Evolutionary conservation across 1,284 basidiomycete genomes (phyloP), one percentile per base, ranked within the genome.

Genomic region (Ceratorhiza oryzae-sativae): DNA sequence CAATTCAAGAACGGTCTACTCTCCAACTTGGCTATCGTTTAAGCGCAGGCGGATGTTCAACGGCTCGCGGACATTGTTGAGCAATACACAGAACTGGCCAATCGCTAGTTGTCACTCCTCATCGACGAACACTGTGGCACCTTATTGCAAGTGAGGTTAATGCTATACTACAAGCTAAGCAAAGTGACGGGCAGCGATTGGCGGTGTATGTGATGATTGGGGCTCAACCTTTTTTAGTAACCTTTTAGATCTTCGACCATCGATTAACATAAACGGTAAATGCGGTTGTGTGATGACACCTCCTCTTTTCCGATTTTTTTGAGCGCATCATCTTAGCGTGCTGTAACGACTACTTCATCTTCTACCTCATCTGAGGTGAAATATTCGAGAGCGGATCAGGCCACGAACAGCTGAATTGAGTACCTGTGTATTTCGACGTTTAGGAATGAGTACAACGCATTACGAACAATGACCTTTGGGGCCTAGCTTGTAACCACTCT

Each of bases 1-100:
- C 32, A 56, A 34, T 36, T 36, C n/a, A 34, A 56, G n/a, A 56
- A 56, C 56, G 56, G 56, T 39, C 36, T 58, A 9, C n/a, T 58
- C 1, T n/a, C 36, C 20, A 58, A 41, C 36, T 41, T 20, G 6
- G 20, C 56, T 23, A 20, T 23, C 20, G 56, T 30, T 23, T 36
- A 20, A 12, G 2, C 56, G n/a, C 56, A 25, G 41, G 25, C 56
- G 23, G 36, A 58, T 10, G 5, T 58, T 30, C 6, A 39, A n/a
- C 32, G 9, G 34, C 25, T 58, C 56, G 23, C 41, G 8, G 36
- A 58, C 20, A 9, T 41, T 10, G n/a, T 58, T 1, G n/a, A 23
- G 20, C 36, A 18, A 10, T 18, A 45, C 42, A 39, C 41, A 20
- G 36, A 58, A 58, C n/a, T 25, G 36, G 13, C 20, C 1, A 23